Evolutionary conservation across 176 grass and related monocot species (phyloP).

Genomic region (Cenchrus fungigraminus): DNA sequence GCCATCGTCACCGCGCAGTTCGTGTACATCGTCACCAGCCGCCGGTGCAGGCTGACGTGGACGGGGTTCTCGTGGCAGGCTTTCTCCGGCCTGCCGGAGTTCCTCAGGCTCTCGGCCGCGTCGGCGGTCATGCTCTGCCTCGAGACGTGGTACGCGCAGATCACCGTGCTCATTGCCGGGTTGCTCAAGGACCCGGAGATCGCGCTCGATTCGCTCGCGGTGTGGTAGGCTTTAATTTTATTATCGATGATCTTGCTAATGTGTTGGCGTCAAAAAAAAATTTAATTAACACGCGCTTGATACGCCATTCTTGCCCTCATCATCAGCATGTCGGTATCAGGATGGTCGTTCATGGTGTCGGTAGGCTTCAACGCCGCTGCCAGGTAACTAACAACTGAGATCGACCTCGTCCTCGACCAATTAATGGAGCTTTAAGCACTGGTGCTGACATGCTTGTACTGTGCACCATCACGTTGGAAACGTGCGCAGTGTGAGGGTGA

Average conservation of each 20-base stretch:
- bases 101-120: conserved; percentile 58
- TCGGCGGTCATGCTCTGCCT: conserved; percentile 78
- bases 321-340: conserved; percentile 70
- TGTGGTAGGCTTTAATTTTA: neutral
- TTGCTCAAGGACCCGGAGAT: conserved; percentile 35
- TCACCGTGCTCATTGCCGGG: conserved; percentile 64
- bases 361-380: conserved; percentile 90
- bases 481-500: conserved; percentile 36
- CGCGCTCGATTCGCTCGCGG: neutral
- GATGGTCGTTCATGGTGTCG: conserved; percentile 83
- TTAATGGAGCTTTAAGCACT: too few species aligned
- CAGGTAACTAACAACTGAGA: conserved; percentile 43
- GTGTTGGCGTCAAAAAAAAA: too few species aligned
- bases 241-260: too few species aligned
- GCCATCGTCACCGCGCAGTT: conserved; percentile 65
- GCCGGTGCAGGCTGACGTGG: conserved; percentile 58
- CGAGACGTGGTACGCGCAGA: conserved; percentile 69
- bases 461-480: too few species aligned
- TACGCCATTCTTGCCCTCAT: neutral
- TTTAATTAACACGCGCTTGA: neutral
- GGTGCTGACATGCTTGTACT: too few species aligned
- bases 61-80: conserved; percentile 60
- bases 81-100: conserved; percentile 53
- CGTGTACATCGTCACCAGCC: conserved; percentile 54
- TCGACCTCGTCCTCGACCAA: too few species aligned